Base-by-base conservation (phyloP, 257 asterid species). In the Voacanga thouarsii region DNA sequence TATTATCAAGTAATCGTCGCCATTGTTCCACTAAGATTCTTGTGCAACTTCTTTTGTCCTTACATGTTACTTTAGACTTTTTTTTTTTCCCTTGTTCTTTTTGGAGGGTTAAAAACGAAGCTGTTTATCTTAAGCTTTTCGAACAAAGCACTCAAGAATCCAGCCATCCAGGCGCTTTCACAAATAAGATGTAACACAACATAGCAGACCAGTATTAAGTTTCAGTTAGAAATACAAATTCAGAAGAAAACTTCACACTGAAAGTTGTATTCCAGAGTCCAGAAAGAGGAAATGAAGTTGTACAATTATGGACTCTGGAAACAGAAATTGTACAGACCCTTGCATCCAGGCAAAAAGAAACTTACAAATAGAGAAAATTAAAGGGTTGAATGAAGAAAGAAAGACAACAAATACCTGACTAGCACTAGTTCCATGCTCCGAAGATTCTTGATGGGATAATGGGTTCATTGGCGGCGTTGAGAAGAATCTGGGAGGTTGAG, bases 361-460 rank as follows among this genome's bases (percentile, higher is more conserved):
- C 3, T 23, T n/a, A 5, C 7, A 47, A 75, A 64, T 63, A 33
- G 55, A 75, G 23, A 37, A 78, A 8, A 41, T 5, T 12, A 71
- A 61, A 43, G 21, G 61, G 65, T 28, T 8, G 24, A 51, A 49
- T 47, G 5, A 18, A 77, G 67, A 57, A 68, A 37, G 37, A 26
- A 57, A 11, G n/a, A 28, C 37, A 12, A 14, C 23, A 33, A 63
- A 12, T 72, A 79, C 82, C 82, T 61, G 72, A n/a, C 24, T 49
- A 19, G 77, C 37, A 72, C 21, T 44, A 33, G 71, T 28, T 74
- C 61, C 66, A 44, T 59, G 64, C 21, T 47, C 53, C 19, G 21
- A 59, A 71, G 66, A 60, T 47, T 60, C 77, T 78, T 72, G 77
- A 45, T 60, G 71, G 65, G 59, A 63, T 39, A 71, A 71, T 49